Evolutionary conservation across 495 filamentous ascomycete genomes (phyloP), one percentile per base, ranked within the genome.

Genomic region (Tuber indicum): DNA sequence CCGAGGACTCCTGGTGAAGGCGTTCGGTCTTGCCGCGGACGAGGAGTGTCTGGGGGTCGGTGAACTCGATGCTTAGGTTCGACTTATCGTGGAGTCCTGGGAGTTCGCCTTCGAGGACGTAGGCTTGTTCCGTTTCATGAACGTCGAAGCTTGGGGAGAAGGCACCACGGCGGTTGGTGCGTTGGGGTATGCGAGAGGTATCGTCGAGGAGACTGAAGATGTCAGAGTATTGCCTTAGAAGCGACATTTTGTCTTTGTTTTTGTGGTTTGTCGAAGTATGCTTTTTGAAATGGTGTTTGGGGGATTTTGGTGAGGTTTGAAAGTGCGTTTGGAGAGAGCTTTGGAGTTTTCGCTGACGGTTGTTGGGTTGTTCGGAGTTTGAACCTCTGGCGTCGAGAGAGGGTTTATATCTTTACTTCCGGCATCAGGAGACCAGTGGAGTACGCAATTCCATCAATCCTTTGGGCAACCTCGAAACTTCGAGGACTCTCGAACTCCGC

Each of bases 81-180:
- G 91, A 89, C 82, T 93, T 91, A 43, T 79, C 72, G 17, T 52
- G 46, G 70, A 93, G 87, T 46, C 94, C 94, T 0, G 94, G 93
- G 0, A 97, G 88, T 84, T 97, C 94, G 79, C 94, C 94, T 80
- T 96, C 90, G 4, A 97, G 90, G 81, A 94, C 87, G 84, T 94
- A 97, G 79, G 82, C 83, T n/a, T 89, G 81, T 45, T 89, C 86
- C 6, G 86, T 84, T 84, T 97, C 94, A 75, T 88, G 88, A 70
- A 97, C 87, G 83, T 98, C 94, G 85, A 98, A 97, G 77, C 89
- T 89, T 1, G 93, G 93, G 14, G 86, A 84, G 86, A 93, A 94
- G 71, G 87, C 85, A 6, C 82, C 78, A 46, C 66, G 77, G 45
- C 74, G 73, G 45, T 44, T 45, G n/a, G 41, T 10, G 7, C 32